phyloP scores from a whole-genome alignment of 495 filamentous ascomycete genomes.

The Penicillium arizonense region DNA sequence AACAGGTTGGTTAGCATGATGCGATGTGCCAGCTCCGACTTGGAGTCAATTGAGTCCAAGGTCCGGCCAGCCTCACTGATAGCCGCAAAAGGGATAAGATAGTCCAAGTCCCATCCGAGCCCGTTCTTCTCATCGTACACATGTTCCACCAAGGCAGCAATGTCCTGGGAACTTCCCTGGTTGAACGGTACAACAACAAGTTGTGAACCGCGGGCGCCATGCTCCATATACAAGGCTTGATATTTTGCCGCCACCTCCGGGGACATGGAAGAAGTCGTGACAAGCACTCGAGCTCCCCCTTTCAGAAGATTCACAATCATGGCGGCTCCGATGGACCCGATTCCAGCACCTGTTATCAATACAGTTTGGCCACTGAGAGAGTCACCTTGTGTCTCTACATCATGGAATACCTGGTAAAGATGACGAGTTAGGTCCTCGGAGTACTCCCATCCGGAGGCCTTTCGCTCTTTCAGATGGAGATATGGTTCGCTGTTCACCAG shows the following conservation, averaged over 20 bases:
- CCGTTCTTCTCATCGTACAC: constrained; percentile 94
- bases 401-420: neutral
- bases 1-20: constrained; percentile 98
- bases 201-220: constrained; percentile 88
- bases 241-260: constrained; percentile 44
- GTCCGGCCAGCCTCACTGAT: constrained; percentile 97
- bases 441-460: neutral
- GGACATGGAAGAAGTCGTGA: constrained; percentile 20
- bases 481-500: neutral
- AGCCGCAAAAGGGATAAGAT: constrained; percentile 91
- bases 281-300: constrained; percentile 25
- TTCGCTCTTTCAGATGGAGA: neutral
- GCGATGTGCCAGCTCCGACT: constrained; percentile 95
- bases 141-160: constrained; percentile 87
- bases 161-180: constrained; percentile 95
- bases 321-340: constrained; percentile 19
- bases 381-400: neutral
- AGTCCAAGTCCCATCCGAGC: constrained; percentile 96
- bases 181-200: constrained; percentile 98
- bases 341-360: constrained; percentile 26
- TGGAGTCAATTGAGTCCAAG: constrained; percentile 94
- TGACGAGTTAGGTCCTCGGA: neutral
- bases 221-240: constrained; percentile 94
- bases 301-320: constrained; percentile 14
- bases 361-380: constrained; percentile 11